A percentile compares a stretch with the other conserved stretches of the same genome.
These are phyloP conservation scores for Aschersonia sp. DNA, from an alignment of 2,329 filamentous ascomycete species.

Conservation along the genomic window DNA sequence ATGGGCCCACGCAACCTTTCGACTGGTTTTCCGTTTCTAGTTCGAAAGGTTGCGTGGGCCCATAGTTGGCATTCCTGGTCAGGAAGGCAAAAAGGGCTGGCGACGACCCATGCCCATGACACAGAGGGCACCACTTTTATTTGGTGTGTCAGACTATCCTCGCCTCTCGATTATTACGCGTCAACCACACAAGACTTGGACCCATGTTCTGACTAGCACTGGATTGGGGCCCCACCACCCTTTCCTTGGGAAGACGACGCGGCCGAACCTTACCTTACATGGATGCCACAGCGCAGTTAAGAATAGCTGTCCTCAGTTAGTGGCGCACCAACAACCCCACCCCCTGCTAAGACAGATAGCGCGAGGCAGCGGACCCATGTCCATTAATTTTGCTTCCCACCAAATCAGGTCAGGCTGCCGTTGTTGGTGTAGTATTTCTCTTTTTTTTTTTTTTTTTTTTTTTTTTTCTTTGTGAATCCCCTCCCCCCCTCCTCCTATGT, in stretches of 20 bases:
- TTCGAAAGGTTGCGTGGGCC: slow-evolving; percentile 6
- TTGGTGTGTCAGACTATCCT: slow-evolving; percentile 35
- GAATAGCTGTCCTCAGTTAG: slow-evolving; percentile 28
- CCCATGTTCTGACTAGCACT: slow-evolving; percentile 14
- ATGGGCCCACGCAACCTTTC: too few relatives aligned
- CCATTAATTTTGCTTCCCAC: slow-evolving; percentile 19
- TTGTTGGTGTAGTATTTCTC: slow-evolving; percentile 1
- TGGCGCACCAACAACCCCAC: slow-evolving; percentile 1
- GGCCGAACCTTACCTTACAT: slow-evolving; percentile 16
- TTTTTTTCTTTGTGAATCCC: neutral
- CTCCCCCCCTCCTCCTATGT: too few relatives aligned
- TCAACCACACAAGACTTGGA: slow-evolving; percentile 24
- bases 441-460: neutral
- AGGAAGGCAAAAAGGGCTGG: slow-evolving; percentile 12
- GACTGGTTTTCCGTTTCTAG: neutral
- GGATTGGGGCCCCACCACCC: slow-evolving; percentile 4
- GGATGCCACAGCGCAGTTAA: slow-evolving; percentile 16
- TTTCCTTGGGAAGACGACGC: slow-evolving; percentile 5
- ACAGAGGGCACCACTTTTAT: slow-evolving; percentile 24
- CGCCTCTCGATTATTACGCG: slow-evolving; percentile 34
- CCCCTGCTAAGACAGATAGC: slow-evolving; percentile 15
- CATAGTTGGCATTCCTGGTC: slow-evolving; percentile 12
- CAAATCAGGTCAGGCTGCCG: slow-evolving; percentile 11
- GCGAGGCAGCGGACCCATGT: slow-evolving; percentile 13
- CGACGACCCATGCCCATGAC: slow-evolving; percentile 7